phyloP scores from a whole-genome alignment of 2,329 filamentous ascomycete species.

The Seiridium unicorne region DNA sequence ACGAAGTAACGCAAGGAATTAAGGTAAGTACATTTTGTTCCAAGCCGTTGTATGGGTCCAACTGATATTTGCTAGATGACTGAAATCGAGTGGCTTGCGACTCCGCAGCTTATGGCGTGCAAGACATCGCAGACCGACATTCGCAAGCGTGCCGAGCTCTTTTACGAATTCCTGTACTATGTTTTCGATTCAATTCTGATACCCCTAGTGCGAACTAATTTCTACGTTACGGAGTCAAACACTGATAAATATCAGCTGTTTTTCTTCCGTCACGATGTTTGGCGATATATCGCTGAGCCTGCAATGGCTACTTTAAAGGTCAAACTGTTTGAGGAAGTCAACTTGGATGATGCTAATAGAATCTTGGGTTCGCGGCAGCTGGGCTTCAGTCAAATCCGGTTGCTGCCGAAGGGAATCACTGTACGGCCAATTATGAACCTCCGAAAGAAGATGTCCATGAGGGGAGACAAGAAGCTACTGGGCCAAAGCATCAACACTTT shows the following conservation, averaged over 20 bases:
- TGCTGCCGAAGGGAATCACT: conserved; percentile 77
- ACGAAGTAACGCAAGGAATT: conserved; percentile 73
- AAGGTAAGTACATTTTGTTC: conserved; percentile 51
- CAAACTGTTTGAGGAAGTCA: conserved; percentile 78
- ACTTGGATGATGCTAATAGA: conserved; percentile 49
- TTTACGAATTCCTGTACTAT: conserved; percentile 87
- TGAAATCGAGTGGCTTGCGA: conserved; percentile 70
- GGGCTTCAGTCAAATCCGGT: conserved; percentile 74
- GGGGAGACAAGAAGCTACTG: conserved; percentile 35
- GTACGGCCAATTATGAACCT: conserved; percentile 89
- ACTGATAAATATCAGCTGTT: conserved; percentile 78
- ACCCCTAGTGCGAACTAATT: conserved; percentile 81
- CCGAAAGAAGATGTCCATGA: conserved; percentile 57
- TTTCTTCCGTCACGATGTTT: conserved; percentile 93
- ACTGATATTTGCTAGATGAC: conserved; percentile 50
- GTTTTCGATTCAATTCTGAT: conserved; percentile 89
- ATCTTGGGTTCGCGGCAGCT: conserved; percentile 63
- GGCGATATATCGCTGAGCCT: conserved; percentile 74
- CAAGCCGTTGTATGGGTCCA: background rate
- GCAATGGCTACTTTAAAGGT: conserved; percentile 65
- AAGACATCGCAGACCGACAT: conserved; percentile 72
- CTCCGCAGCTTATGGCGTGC: conserved; percentile 40
- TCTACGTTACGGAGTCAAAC: conserved; percentile 92
- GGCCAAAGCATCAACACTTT: conserved; percentile 48
- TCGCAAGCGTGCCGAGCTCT: conserved; percentile 73